Evolutionary conservation across 169 alveolate species (phyloP).

Genomic region (Eimeria sp.): DNA sequence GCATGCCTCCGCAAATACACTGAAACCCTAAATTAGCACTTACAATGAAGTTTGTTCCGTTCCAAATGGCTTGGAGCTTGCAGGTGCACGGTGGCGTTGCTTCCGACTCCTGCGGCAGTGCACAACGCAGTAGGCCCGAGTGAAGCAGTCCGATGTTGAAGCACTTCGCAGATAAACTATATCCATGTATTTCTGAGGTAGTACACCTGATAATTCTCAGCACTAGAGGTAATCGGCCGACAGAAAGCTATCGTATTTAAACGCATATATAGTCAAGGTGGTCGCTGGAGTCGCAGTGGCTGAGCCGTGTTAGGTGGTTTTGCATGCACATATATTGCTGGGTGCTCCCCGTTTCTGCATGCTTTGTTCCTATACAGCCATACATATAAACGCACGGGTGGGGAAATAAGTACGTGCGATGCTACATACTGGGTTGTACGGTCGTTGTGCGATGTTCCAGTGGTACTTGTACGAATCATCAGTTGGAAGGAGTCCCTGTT

Average conservation of each 20-base stretch:
- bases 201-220: not conserved
- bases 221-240: not conserved
- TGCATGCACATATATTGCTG: not conserved
- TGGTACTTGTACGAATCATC: conserved; percentile 85
- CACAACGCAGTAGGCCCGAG: not conserved
- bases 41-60: conserved; percentile 79
- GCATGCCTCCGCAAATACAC: conserved; percentile 2
- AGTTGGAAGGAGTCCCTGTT: conserved; percentile 79
- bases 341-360: not conserved
- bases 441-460: conserved; percentile 82
- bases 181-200: not conserved
- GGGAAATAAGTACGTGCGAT: not conserved
- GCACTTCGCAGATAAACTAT: not conserved
- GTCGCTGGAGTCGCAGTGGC: not conserved
- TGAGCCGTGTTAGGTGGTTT: not conserved
- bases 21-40: not conserved
- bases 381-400: not conserved
- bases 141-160: not conserved
- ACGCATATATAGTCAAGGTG: not conserved
- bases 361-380: not conserved
- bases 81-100: conserved; percentile 69
- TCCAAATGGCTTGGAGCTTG: conserved; percentile 76
- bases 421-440: conserved; percentile 37
- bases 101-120: conserved; percentile 23
- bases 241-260: not conserved